Conservation (phyloP, 1,139 yeast genomes). For the Pichia sp. region DNA sequence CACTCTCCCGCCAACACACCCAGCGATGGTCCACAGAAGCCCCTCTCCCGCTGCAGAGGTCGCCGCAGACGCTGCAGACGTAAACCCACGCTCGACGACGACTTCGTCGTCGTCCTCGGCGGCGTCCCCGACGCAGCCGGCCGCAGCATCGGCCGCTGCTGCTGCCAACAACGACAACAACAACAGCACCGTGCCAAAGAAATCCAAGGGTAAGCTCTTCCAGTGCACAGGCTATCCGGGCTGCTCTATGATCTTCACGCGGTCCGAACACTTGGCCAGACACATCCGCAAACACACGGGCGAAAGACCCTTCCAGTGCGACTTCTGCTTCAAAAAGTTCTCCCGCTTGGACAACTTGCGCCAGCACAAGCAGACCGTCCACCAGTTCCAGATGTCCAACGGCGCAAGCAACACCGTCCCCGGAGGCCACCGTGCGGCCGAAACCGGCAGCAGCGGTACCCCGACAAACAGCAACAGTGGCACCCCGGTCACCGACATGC, state of each 20-base stretch:
- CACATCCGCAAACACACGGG: conserved; percentile 94
- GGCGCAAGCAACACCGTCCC: not conserved
- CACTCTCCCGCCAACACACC: not conserved
- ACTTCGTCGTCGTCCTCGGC: too few species aligned
- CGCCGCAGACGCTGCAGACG: not conserved
- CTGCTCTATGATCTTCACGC: conserved; percentile 82
- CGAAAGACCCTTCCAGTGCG: conserved; percentile 89
- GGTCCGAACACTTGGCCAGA: conserved; percentile 87
- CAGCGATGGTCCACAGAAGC: not conserved
- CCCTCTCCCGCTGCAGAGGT: not conserved
- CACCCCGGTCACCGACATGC: not conserved
- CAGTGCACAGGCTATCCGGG: conserved; percentile 86
- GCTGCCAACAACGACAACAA: not conserved
- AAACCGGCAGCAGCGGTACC: not conserved
- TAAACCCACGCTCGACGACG: not conserved
- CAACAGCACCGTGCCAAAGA: conserved; percentile 28
- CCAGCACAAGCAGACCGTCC: conserved; percentile 92
- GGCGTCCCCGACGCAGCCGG: too few species aligned
- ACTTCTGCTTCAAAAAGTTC: conserved; percentile 73
- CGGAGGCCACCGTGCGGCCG: not conserved
- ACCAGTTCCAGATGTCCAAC: conserved; percentile 46
- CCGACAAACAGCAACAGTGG: not conserved
- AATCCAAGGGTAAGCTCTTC: conserved; percentile 60
- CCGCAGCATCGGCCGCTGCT: too few species aligned
- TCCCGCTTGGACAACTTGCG: conserved; percentile 83